phyloP scores from a whole-genome alignment of 805 yeast genomes.

The Wickerhamomyces alni region DNA sequence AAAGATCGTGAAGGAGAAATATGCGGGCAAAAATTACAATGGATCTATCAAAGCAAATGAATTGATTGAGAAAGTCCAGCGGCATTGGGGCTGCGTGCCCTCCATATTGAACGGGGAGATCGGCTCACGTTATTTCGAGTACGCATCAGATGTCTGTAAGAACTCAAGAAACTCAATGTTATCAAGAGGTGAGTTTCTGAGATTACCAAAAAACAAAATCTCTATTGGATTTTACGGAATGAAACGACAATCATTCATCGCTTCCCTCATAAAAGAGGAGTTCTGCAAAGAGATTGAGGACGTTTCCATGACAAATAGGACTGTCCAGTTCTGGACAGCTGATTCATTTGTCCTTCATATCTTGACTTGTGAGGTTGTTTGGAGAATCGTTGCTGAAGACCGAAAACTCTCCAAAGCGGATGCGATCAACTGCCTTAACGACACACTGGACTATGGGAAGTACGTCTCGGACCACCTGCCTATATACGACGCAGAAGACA shows the following conservation, averaged over 20 bases:
- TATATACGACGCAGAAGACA: constrained; percentile 1
- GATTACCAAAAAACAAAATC: constrained; percentile 39
- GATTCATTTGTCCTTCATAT: constrained; percentile 52
- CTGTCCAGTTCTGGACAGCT: constrained; percentile 56
- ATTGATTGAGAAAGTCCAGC: constrained; percentile 24
- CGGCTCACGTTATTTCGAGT: constrained; percentile 42
- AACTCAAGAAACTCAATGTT: constrained; percentile 37
- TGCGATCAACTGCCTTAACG: constrained; percentile 41
- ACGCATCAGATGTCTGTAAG: constrained; percentile 38
- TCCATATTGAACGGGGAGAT: constrained; percentile 37
- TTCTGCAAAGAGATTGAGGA: constrained; percentile 27
- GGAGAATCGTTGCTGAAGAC: constrained; percentile 45
- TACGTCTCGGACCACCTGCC: constrained; percentile 19
- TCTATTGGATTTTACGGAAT: constrained; percentile 59
- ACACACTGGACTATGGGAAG: constrained; percentile 44
- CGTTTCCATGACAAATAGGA: constrained; percentile 29
- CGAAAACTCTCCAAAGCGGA: constrained; percentile 29
- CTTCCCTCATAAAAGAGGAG: constrained; percentile 33
- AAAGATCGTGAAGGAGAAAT: constrained; percentile 13
- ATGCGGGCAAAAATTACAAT: constrained; percentile 20
- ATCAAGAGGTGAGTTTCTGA: constrained; percentile 34
- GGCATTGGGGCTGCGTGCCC: constrained; percentile 29
- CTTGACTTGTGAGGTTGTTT: constrained; percentile 56
- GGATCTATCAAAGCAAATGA: constrained; percentile 22
- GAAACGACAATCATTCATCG: constrained; percentile 46